A percentile compares a stretch with the other conserved stretches of the same genome.
Conservation (phyloP, 345 rosid species). For the Hirschfeldia incana region DNA sequence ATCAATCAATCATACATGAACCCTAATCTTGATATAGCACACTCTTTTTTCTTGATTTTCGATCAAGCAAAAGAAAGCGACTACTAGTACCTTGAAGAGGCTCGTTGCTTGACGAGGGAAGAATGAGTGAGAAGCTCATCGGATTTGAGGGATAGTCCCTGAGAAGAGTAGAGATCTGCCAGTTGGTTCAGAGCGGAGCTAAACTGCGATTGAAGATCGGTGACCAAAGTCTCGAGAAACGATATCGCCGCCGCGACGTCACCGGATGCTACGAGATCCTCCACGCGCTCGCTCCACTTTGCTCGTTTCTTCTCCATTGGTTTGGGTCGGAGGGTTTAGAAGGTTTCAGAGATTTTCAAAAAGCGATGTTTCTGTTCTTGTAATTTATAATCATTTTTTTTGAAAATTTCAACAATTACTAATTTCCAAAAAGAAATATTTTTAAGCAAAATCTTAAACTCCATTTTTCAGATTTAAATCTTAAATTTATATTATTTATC, state of each 20-base stretch:
- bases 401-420: too few relatives aligned
- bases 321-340: constrained; percentile 3
- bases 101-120: constrained; percentile 50
- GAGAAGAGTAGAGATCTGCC: constrained; percentile 68
- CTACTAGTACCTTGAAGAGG: constrained; percentile 44
- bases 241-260: constrained; percentile 63
- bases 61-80: neutral
- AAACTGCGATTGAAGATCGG: constrained; percentile 39
- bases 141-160: constrained; percentile 76
- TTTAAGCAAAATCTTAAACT: too few relatives aligned
- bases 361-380: neutral
- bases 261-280: constrained; percentile 70
- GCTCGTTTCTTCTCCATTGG: constrained; percentile 30
- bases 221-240: constrained; percentile 59
- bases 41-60: neutral
- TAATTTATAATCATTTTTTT: neutral
- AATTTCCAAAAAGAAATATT: too few relatives aligned
- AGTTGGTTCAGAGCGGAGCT: constrained; percentile 48
- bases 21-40: neutral
- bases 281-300: constrained; percentile 84
- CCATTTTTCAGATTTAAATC: too few relatives aligned
- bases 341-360: constrained; percentile 20
- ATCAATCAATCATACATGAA: neutral
- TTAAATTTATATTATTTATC: too few relatives aligned
- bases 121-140: constrained; percentile 66